Base-by-base conservation (phyloP, 2,329 filamentous ascomycete genomes). In the Mycosphaerella sp. region DNA sequence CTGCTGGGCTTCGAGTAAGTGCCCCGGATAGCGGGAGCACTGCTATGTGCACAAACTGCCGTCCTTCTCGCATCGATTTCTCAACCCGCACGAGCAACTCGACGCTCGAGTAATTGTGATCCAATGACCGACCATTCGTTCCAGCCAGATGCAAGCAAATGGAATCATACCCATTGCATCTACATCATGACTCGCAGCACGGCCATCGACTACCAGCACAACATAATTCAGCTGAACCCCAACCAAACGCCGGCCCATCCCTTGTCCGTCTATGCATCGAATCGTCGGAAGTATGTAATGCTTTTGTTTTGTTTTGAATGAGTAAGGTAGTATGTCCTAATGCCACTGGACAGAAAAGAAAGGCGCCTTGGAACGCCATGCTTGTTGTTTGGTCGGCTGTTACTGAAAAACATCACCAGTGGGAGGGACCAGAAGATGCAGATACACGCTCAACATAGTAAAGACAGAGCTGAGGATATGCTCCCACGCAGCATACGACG, bases 301-400 rank as follows among this genome's bases (percentile, higher is more conserved):
- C 45, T 48, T 48, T 48, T 48, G 45, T 48, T 16, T 41, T 41
- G 35, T 48, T 41, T 48, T 25, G 36, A 41, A 25, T 12, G 41
- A 35, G 27, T n/a, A n/a, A n/a, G n/a, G n/a, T 34, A 41, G 45
- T 32, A 34, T 41, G 37, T n/a, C 39, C 39, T 21, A 25, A 25
- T 12, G 13, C 16, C 39, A n/a, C 45, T 16, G 37, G 27, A 28
- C 28, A 28, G 25, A 25, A 25, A 30, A 30, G 14, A 27, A 25
- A 17, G 13, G 16, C 30, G 28, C 36, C 35, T 14, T 37, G 28
- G 13, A 41, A 48, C 45, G 45, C 45, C 45, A 14, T 13, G 39
- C 28, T 34, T 48, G 27, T 17, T 41, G 27, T 41, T 40, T 8
- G n/a, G 25, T 48, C 16, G 34, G 27, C 28, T 25, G 36, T 37